A percentile compares a stretch with the other conserved stretches of the same genome.
phyloP scores from a whole-genome alignment of 2,329 filamentous ascomycete species.

The Penicillium freii region DNA sequence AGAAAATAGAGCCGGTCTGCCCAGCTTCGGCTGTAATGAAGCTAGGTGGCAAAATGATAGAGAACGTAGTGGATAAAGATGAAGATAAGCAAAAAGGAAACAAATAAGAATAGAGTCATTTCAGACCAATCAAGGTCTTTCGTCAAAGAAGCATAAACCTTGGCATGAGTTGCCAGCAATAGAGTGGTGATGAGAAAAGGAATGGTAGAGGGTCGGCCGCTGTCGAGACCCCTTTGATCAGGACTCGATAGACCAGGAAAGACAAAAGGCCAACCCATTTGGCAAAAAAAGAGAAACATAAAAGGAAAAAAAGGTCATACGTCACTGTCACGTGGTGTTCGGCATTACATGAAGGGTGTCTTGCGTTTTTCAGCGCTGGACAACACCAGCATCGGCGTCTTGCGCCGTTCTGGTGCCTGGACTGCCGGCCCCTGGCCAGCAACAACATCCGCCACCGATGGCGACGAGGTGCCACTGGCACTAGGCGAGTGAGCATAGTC shows the following conservation, averaged over 20 bases:
- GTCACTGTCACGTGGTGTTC: slow-evolving; percentile 38
- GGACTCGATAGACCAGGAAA: slow-evolving; percentile 4
- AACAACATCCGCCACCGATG: slow-evolving; percentile 42
- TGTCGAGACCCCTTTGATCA: background rate
- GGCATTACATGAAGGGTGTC: slow-evolving; percentile 59
- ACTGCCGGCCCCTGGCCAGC: slow-evolving; percentile 57
- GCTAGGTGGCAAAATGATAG: background rate
- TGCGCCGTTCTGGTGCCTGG: slow-evolving; percentile 64
- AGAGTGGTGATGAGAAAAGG: slow-evolving; percentile 11
- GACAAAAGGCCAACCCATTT: slow-evolving; percentile 7
- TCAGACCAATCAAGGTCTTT: slow-evolving; percentile 24
- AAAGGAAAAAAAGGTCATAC: slow-evolving; percentile 29
- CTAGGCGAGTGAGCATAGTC: slow-evolving; percentile 36
- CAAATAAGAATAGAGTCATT: slow-evolving; percentile 20
- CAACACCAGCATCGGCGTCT: slow-evolving; percentile 81
- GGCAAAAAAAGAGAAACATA: slow-evolving; percentile 7
- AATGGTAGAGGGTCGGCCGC: slow-evolving; percentile 8
- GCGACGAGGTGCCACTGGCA: slow-evolving; percentile 27
- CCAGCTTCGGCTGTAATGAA: slow-evolving; percentile 1
- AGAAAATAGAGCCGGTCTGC: slow-evolving; percentile 5
- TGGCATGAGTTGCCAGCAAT: slow-evolving; percentile 7
- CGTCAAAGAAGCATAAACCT: slow-evolving; percentile 16
- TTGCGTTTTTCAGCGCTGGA: slow-evolving; percentile 90
- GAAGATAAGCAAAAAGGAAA: slow-evolving; percentile 1
- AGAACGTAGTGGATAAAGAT: background rate